phyloP scores from a whole-genome alignment of 352 stramenopile genomes.

The Plasmopara halstedii region DNA sequence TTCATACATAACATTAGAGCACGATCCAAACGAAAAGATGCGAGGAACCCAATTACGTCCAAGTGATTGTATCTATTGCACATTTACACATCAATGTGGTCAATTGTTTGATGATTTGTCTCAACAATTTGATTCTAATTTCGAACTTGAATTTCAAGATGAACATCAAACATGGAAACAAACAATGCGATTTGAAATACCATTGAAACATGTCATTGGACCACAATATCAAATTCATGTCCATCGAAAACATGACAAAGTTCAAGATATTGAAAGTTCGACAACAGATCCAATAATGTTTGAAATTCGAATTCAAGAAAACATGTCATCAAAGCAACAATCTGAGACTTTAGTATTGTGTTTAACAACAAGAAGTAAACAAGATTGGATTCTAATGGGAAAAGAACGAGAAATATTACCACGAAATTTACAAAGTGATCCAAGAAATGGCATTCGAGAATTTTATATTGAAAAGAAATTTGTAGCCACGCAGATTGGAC shows the following conservation, averaged over 20 bases:
- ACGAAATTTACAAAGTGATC: too few relatives aligned
- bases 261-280: slow-evolving; percentile 12
- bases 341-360: slow-evolving; percentile 27
- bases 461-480: slow-evolving; percentile 41
- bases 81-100: slow-evolving; percentile 26
- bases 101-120: slow-evolving; percentile 4
- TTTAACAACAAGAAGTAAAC: slow-evolving; percentile 38
- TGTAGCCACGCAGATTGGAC: slow-evolving; percentile 36
- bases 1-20: too few relatives aligned
- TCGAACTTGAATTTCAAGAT: too few relatives aligned
- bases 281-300: slow-evolving; percentile 44
- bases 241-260: slow-evolving; percentile 11
- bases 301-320: slow-evolving; percentile 27
- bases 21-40: slow-evolving; percentile 35
- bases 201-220: slow-evolving; percentile 20
- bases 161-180: slow-evolving; percentile 13
- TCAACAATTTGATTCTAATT: too few relatives aligned
- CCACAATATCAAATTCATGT: slow-evolving; percentile 38
- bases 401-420: too few relatives aligned
- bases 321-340: slow-evolving; percentile 1
- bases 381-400: slow-evolving; percentile 64
- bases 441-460: too few relatives aligned
- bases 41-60: slow-evolving; percentile 23
- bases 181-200: slow-evolving; percentile 21
- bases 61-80: slow-evolving; percentile 27